A percentile compares a stretch with the other conserved stretches of the same genome.
Conservation (phyloP, 2,329 filamentous ascomycete species). For the Diplodia seriata region DNA sequence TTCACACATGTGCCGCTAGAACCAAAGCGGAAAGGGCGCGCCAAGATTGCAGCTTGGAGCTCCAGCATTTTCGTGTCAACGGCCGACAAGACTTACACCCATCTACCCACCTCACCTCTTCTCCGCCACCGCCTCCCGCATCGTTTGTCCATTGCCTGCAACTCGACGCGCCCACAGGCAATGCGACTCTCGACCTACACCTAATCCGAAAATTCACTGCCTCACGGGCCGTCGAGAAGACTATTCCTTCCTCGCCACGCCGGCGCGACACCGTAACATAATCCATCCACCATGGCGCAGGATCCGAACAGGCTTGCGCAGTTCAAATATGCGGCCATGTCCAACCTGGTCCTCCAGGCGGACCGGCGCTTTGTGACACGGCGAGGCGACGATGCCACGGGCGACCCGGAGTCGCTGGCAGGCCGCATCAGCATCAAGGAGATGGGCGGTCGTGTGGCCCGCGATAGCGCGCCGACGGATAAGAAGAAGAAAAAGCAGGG, state of each 20-base stretch:
- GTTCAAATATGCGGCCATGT: slow-evolving; percentile 99
- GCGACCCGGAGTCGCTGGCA: slow-evolving; percentile 95
- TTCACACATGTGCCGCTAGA: neutral
- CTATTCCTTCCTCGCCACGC: slow-evolving; percentile 30
- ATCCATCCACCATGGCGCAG: slow-evolving; percentile 66
- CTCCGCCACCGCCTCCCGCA: slow-evolving; percentile 16
- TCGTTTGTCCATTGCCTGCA: neutral
- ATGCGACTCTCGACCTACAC: slow-evolving; percentile 16
- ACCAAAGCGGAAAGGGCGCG: slow-evolving; percentile 12
- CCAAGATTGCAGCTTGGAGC: slow-evolving; percentile 28
- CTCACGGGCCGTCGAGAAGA: slow-evolving; percentile 22
- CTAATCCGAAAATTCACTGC: slow-evolving; percentile 22
- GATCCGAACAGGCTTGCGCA: slow-evolving; percentile 72
- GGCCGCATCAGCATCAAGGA: slow-evolving; percentile 91
- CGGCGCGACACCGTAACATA: slow-evolving; percentile 22
- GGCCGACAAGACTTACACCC: slow-evolving; percentile 4
- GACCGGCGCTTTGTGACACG: slow-evolving; percentile 94
- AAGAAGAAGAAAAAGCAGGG: slow-evolving; percentile 59
- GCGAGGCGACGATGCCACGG: slow-evolving; percentile 91
- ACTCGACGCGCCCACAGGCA: slow-evolving; percentile 25
- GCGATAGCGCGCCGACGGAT: slow-evolving; percentile 79
- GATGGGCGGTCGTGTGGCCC: slow-evolving; percentile 86
- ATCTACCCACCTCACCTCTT: slow-evolving; percentile 1
- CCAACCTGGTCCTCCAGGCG: slow-evolving; percentile 99
- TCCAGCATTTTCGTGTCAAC: slow-evolving; percentile 33